Evolutionary conservation across 2,329 filamentous ascomycete species (phyloP), one percentile per base, ranked within the genome.

Genomic region (Waltergamsia citrina): DNA sequence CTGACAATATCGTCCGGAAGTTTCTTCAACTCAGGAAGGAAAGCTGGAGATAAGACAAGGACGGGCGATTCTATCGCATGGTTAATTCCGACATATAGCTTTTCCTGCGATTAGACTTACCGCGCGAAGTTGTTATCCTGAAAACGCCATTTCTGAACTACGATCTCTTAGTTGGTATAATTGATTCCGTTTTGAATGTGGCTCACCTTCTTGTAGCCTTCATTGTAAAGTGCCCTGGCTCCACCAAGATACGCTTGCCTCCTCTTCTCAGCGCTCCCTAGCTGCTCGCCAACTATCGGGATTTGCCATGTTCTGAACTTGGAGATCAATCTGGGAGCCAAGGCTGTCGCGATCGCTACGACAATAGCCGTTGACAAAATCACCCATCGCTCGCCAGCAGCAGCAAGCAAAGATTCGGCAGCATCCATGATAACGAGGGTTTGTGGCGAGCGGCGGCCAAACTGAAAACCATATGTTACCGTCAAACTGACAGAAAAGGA

Each of bases 251-350:
- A 38, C 5, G 36, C 36, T 28, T 16, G 21, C 10, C 36, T 24
- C 25, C 32, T 18, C 32, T 38, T 38, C 32, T 38, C 36, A 5
- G 14, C 5, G 27, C 22, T 25, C 16, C 36, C 36, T 16, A 33
- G 23, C 21, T 38, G 32, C 6, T 29, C 17, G 15, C 36, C 36
- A 22, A 26, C 21, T 14, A 31, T 5, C 6, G 36, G 36, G 21
- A 37, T 32, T 9, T 24, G 2, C 41, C 14, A 55, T 42, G 4
- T 38, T 43, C 30, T 45, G 5, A 26, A 26, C 15, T 26, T n/a
- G n/a, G n/a, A n/a, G n/a, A n/a, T n/a, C n/a, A n/a, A n/a, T n/a
- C n/a, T n/a, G n/a, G n/a, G n/a, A n/a, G n/a, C n/a, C n/a, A n/a
- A n/a, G n/a, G n/a, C n/a, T n/a, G n/a, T n/a, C n/a, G n/a, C n/a